Evolutionary conservation across 164 flowering plant species (phyloP).

Genomic region (Warburgia ugandensis): DNA sequence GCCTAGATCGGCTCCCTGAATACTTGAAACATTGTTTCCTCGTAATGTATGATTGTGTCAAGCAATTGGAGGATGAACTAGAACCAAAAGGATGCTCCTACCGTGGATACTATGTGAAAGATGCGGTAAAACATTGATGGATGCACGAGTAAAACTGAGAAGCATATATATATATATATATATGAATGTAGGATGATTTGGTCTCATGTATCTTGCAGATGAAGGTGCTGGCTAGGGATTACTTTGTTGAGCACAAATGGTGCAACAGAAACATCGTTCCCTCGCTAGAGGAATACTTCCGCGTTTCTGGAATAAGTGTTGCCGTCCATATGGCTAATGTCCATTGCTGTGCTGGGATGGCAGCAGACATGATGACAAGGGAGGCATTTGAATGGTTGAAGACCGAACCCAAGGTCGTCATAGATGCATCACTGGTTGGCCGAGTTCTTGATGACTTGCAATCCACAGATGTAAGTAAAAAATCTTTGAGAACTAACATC

Average conservation of each 20-base stretch:
- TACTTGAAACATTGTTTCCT: conserved; percentile 26
- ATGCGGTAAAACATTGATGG: neutral
- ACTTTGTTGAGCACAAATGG: neutral
- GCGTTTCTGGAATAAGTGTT: neutral
- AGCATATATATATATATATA: too few species aligned
- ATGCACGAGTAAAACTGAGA: too few species aligned
- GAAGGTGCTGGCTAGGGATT: conserved; percentile 2
- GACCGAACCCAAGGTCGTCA: neutral
- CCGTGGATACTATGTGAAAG: neutral
- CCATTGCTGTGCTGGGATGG: conserved; percentile 1
- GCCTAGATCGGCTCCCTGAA: conserved; percentile 22
- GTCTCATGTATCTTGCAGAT: neutral
- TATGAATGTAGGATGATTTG: neutral
- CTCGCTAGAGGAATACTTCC: neutral
- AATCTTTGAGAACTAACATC: neutral
- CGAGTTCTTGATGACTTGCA: conserved; percentile 1
- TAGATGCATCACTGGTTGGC: neutral
- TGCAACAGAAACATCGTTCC: neutral
- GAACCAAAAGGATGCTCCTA: neutral
- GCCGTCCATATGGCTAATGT: neutral
- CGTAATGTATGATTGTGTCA: conserved; percentile 10
- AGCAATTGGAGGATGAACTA: neutral
- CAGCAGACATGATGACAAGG: neutral
- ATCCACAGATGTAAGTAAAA: neutral
- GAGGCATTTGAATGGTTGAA: conserved; percentile 3